Percentiles rank a stretch among this genome's conserved stretches.
These are phyloP conservation scores for Phragmites australis DNA, from an alignment of 176 grass and related monocot species.

Conservation along the genomic window DNA sequence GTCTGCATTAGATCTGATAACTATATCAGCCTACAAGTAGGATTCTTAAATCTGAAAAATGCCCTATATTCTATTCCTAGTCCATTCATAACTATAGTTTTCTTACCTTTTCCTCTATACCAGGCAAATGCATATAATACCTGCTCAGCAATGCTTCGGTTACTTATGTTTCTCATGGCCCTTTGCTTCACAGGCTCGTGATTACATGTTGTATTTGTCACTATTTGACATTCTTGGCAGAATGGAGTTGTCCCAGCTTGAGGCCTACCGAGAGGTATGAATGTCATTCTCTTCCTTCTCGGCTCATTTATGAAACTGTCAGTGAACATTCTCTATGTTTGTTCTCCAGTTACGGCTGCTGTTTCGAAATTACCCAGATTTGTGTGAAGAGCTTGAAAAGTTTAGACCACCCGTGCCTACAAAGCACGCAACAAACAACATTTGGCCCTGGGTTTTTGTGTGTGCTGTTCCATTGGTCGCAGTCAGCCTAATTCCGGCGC, in stretches of 20 bases:
- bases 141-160: not conserved
- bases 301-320: not conserved
- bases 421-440: constrained; percentile 37
- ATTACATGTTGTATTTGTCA: constrained; percentile 56
- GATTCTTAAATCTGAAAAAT: not conserved
- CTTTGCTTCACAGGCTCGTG: constrained; percentile 49
- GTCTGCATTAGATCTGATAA: not conserved
- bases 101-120: not conserved
- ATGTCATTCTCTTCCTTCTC: not conserved
- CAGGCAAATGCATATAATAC: not conserved
- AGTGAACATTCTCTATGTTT: not conserved
- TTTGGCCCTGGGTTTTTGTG: constrained; percentile 50
- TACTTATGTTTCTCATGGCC: not conserved
- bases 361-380: constrained; percentile 54
- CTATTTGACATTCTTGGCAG: constrained; percentile 61
- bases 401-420: constrained; percentile 46
- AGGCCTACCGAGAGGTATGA: constrained; percentile 56
- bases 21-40: not conserved
- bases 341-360: constrained; percentile 52
- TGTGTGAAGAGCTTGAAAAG: constrained; percentile 47
- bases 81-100: not conserved
- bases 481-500: constrained; percentile 52
- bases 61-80: not conserved
- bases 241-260: constrained; percentile 36
- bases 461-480: constrained; percentile 49